Evolutionary conservation across 495 filamentous ascomycete genomes (phyloP).

Genomic region (Tuber borchii): DNA sequence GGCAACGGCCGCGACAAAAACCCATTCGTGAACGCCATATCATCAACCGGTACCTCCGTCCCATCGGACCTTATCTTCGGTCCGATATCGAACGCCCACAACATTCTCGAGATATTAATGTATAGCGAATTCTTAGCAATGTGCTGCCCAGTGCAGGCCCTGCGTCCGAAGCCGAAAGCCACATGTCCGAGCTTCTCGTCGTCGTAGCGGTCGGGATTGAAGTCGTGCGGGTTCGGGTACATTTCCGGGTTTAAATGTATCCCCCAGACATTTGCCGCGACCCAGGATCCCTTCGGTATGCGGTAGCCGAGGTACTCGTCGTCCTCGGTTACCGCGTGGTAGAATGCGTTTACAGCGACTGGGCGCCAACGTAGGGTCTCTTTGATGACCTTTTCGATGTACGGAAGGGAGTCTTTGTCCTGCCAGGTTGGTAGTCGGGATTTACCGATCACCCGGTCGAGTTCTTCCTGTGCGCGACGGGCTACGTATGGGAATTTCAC

Average conservation of each 20-base stretch:
- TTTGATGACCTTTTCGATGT: conserved; percentile 48
- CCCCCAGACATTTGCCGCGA: conserved; percentile 42
- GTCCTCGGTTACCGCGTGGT: conserved; percentile 49
- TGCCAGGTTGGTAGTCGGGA: not conserved
- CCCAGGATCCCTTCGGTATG: conserved; percentile 48
- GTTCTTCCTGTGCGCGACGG: not conserved
- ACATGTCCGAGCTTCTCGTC: conserved; percentile 12
- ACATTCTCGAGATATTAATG: conserved; percentile 48
- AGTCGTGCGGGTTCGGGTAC: conserved; percentile 52
- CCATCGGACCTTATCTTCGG: conserved; percentile 44
- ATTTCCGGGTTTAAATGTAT: conserved; percentile 8
- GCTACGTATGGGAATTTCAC: not conserved
- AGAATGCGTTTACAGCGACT: conserved; percentile 25
- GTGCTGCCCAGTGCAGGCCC: conserved; percentile 55
- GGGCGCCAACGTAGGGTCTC: conserved; percentile 53
- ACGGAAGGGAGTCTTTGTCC: conserved; percentile 43
- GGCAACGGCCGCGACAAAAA: too few relatives aligned
- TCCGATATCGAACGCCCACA: conserved; percentile 53
- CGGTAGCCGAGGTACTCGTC: conserved; percentile 50
- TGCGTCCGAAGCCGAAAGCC: conserved; percentile 55
- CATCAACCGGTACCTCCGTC: too few relatives aligned
- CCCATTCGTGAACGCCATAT: too few relatives aligned
- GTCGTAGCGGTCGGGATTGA: conserved; percentile 57
- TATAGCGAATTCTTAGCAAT: conserved; percentile 55
- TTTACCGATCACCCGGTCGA: not conserved